Conservation (phyloP, 1,284 basidiomycete species). For the Moniliophthora roreri region DNA sequence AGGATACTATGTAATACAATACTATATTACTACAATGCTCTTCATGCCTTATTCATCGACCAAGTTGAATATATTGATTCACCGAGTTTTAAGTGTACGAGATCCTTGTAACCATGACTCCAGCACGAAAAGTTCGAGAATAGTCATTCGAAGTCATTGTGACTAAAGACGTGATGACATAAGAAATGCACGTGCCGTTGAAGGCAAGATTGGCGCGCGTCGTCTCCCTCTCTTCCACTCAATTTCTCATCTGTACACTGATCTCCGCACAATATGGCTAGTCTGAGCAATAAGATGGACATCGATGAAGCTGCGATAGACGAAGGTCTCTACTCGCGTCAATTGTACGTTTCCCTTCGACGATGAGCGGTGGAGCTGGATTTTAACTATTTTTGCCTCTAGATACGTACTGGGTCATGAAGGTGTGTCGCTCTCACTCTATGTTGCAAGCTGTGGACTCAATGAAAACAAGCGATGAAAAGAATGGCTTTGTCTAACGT, state of each 20-base stretch:
- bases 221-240: neutral
- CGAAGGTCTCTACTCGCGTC: conserved; percentile 94
- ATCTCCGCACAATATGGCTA: conserved; percentile 42
- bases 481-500: conserved; percentile 98
- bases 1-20: too few species aligned
- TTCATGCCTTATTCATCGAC: too few species aligned
- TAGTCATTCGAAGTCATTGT: too few species aligned
- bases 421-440: conserved; percentile 51
- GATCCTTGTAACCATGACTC: too few species aligned
- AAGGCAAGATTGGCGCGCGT: conserved; percentile 1
- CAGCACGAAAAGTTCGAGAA: too few species aligned
- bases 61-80: too few species aligned
- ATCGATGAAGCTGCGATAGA: conserved; percentile 83
- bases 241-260: conserved; percentile 8
- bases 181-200: too few species aligned
- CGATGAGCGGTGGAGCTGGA: conserved; percentile 6
- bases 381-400: conserved; percentile 22
- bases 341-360: conserved; percentile 70
- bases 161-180: too few species aligned
- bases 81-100: too few species aligned
- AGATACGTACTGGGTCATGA: conserved; percentile 97
- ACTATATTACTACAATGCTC: too few species aligned
- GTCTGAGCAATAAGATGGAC: conserved; percentile 66
- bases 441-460: neutral
- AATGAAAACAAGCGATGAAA: conserved; percentile 85